Percentiles rank a stretch among this genome's conserved stretches.
These are phyloP conservation scores for Komagataea norvegica DNA, from an alignment of 1,139 yeast genomes.

Conservation along the genomic window DNA sequence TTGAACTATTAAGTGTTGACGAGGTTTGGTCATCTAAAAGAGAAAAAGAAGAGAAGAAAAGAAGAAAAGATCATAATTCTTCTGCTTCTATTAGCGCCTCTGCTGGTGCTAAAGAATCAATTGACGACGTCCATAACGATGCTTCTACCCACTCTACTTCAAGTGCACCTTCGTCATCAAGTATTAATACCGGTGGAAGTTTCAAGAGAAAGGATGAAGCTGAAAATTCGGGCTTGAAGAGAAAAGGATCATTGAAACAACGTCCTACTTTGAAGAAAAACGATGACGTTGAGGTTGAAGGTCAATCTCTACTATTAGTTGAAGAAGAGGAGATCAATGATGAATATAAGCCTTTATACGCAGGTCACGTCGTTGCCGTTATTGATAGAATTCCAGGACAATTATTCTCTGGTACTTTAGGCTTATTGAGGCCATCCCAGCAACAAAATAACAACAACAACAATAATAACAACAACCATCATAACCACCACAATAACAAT, in stretches of 20 bases:
- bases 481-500: slow-evolving; percentile 31
- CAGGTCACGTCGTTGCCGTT: slow-evolving; percentile 98
- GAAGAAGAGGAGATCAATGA: slow-evolving; percentile 97
- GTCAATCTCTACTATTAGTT: slow-evolving; percentile 82
- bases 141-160: slow-evolving; percentile 29
- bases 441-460: slow-evolving; percentile 49
- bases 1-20: slow-evolving; percentile 87
- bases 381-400: slow-evolving; percentile 97
- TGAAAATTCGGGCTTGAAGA: slow-evolving; percentile 41
- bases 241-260: slow-evolving; percentile 90
- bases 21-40: slow-evolving; percentile 97
- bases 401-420: slow-evolving; percentile 88
- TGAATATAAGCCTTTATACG: slow-evolving; percentile 88
- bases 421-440: slow-evolving; percentile 90
- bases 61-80: slow-evolving; percentile 62
- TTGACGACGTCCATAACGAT: slow-evolving; percentile 32
- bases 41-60: slow-evolving; percentile 94
- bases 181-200: slow-evolving; percentile 21
- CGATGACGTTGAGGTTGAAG: slow-evolving; percentile 98
- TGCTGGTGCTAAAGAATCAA: slow-evolving; percentile 5
- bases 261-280: slow-evolving; percentile 98
- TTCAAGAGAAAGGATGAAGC: slow-evolving; percentile 23
- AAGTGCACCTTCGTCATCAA: slow-evolving; percentile 27
- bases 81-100: slow-evolving; percentile 21
- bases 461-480: slow-evolving; percentile 1